Percentiles rank a stretch among this genome's conserved stretches.
These are phyloP conservation scores for Lepidium africanum DNA, from an alignment of 345 rosid species.

Conservation along the genomic window DNA sequence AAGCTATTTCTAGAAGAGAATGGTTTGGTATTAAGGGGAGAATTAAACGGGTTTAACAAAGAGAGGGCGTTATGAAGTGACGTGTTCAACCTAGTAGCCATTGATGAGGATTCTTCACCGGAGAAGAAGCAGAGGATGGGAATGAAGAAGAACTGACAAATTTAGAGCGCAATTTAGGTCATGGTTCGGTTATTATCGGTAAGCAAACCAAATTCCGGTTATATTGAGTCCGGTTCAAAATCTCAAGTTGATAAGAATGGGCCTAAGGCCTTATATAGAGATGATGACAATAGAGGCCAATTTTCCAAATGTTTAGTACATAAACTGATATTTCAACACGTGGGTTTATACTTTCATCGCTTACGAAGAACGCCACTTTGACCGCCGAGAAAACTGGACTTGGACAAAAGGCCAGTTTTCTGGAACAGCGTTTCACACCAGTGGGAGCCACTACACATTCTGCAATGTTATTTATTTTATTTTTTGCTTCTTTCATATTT, in stretches of 20 bases:
- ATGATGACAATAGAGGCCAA: too few relatives aligned
- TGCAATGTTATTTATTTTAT: too few relatives aligned
- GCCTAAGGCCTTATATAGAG: too few relatives aligned
- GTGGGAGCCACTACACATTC: background rate
- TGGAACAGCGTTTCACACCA: constrained; percentile 10
- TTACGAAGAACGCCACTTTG: constrained; percentile 17
- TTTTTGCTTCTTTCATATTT: too few relatives aligned
- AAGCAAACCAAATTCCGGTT: constrained; percentile 1
- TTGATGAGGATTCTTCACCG: constrained; percentile 21
- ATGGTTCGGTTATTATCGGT: constrained; percentile 17
- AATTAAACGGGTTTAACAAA: constrained; percentile 39
- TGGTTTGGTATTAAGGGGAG: constrained; percentile 26
- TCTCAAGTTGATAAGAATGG: too few relatives aligned
- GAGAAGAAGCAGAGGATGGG: constrained; percentile 15
- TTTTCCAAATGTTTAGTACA: too few relatives aligned
- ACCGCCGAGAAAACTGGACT: constrained; percentile 21
- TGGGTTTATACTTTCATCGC: background rate
- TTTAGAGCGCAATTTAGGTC: constrained; percentile 19
- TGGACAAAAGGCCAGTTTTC: background rate
- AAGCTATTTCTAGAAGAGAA: constrained; percentile 39
- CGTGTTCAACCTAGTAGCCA: constrained; percentile 62
- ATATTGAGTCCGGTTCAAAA: too few relatives aligned
- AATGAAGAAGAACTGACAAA: background rate
- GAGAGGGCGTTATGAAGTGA: constrained; percentile 51
- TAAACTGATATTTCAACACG: background rate